Base-by-base conservation (phyloP, 2,329 filamentous ascomycete genomes). In the Cryphonectria parasitica region DNA sequence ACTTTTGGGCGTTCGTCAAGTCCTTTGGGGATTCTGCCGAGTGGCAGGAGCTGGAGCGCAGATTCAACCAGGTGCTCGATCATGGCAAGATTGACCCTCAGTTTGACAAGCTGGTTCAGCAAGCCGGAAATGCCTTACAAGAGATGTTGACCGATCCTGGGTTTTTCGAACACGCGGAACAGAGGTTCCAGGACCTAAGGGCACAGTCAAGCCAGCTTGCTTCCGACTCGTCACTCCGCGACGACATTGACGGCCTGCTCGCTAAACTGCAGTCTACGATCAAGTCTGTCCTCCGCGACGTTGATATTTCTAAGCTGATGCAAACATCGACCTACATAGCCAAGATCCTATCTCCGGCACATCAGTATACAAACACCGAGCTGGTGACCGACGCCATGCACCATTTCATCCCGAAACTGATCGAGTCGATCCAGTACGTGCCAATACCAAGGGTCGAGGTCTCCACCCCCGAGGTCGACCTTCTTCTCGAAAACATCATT, bases 371-470 rank as follows among this genome's bases (percentile, higher is more conserved):
- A 28, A 95, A 95, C 77, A 83, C 85, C 0, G 91, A 94, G 39
- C 84, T 98, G 1, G 81, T 96, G 4, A 85, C 89, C 2, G 95
- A 98, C 78, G 83, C 89, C 3, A 86, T 94, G 74, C 91, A 95
- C 71, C 89, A 95, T 17, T 95, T 98, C 77, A 84, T 96, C 6
- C 95, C 95, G 0, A 82, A 94, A 17, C 77, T 94, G 4, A 87
- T 98, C 70, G 87, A 93, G 74, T 88, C 89, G 2, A 86, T 98
- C 43, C 94, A 98, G 78, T 94, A 94, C 80, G 83, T 98, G 4
- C 95, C 95, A 0, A 96, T 98, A 67, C 95, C 95, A 0, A 91
- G 95, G 5, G 81, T 98, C n/a, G 95, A 98, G 79, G 85, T 98
- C 6, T 92, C 93, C 0, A 92, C 91, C 3, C 95, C 94, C 0